Conservation (phyloP, 2,329 filamentous ascomycete genomes). For the Phialophora macrospora region DNA sequence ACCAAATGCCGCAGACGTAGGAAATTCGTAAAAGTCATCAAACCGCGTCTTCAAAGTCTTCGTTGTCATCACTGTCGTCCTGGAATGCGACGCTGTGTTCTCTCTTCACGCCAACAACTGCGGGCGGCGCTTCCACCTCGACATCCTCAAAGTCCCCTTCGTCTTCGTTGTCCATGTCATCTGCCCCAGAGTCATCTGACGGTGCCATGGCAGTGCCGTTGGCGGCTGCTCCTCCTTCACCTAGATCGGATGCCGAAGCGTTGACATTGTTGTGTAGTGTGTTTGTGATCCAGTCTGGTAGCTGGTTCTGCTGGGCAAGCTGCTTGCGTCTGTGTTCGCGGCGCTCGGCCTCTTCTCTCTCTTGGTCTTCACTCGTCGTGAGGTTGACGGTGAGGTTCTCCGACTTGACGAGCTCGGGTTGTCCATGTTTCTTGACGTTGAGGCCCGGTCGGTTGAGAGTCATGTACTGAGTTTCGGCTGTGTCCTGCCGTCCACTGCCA, state of each 20-base stretch:
- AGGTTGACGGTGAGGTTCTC: slow-evolving; percentile 56
- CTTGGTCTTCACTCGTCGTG: slow-evolving; percentile 52
- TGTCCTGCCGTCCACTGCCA: slow-evolving; percentile 43
- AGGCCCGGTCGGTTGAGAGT: slow-evolving; percentile 47
- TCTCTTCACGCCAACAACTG: slow-evolving; percentile 35
- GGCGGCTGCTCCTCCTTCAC: slow-evolving; percentile 31
- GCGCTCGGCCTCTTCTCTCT: slow-evolving; percentile 53
- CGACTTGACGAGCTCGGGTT: slow-evolving; percentile 50
- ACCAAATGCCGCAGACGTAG: background rate
- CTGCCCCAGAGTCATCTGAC: slow-evolving; percentile 34
- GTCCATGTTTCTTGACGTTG: slow-evolving; percentile 42
- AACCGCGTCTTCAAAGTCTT: slow-evolving; percentile 40
- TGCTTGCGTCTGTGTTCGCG: slow-evolving; percentile 54
- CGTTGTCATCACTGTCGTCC: slow-evolving; percentile 39
- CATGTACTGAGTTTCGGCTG: slow-evolving; percentile 50
- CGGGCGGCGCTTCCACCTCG: slow-evolving; percentile 20
- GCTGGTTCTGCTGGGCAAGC: slow-evolving; percentile 57
- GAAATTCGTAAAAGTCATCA: slow-evolving; percentile 14
- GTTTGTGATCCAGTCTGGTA: slow-evolving; percentile 58
- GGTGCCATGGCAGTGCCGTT: slow-evolving; percentile 17
- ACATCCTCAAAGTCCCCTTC: slow-evolving; percentile 40
- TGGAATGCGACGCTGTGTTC: slow-evolving; percentile 25
- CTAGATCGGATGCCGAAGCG: background rate
- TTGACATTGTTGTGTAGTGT: slow-evolving; percentile 12
- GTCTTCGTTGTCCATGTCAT: slow-evolving; percentile 38